Evolutionary conservation across 352 stramenopile species (phyloP).

Genomic region (Globisporangium alternatum): DNA sequence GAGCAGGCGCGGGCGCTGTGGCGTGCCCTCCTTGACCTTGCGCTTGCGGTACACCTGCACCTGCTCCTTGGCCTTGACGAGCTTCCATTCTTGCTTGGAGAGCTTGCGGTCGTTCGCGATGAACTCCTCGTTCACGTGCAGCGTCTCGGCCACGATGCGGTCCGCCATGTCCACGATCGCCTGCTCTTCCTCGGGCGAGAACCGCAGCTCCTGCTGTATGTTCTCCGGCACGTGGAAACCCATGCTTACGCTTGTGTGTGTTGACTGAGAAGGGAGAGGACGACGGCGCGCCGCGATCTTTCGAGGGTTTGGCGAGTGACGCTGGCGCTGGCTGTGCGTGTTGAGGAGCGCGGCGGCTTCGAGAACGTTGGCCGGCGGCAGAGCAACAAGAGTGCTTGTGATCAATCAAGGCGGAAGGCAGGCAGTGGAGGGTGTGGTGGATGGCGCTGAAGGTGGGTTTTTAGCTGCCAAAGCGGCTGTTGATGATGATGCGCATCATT

Average conservation of each 20-base stretch:
- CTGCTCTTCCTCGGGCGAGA: constrained; percentile 35
- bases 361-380: too few species aligned
- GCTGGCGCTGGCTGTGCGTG: too few species aligned
- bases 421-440: too few species aligned
- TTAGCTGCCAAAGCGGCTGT: too few species aligned
- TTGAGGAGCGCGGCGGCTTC: too few species aligned
- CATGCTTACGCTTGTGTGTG: background rate
- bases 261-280: background rate
- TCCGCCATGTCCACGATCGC: constrained; percentile 45
- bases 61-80: constrained; percentile 48
- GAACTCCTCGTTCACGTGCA: constrained; percentile 51
- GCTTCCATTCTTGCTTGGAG: constrained; percentile 45
- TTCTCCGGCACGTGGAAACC: constrained; percentile 24
- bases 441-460: too few species aligned
- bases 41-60: constrained; percentile 57
- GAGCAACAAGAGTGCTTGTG: too few species aligned
- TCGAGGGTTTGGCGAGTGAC: background rate
- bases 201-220: constrained; percentile 24
- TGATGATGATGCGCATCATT: too few species aligned
- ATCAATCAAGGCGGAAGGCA: too few species aligned
- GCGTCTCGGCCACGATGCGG: constrained; percentile 51
- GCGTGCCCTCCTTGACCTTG: constrained; percentile 18
- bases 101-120: constrained; percentile 35
- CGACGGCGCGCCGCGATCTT: background rate
- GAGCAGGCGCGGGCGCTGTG: constrained; percentile 38